Evolutionary conservation across 2,329 filamentous ascomycete species (phyloP), one percentile per base, ranked within the genome.

Genomic region (Colletotrichum magnum): DNA sequence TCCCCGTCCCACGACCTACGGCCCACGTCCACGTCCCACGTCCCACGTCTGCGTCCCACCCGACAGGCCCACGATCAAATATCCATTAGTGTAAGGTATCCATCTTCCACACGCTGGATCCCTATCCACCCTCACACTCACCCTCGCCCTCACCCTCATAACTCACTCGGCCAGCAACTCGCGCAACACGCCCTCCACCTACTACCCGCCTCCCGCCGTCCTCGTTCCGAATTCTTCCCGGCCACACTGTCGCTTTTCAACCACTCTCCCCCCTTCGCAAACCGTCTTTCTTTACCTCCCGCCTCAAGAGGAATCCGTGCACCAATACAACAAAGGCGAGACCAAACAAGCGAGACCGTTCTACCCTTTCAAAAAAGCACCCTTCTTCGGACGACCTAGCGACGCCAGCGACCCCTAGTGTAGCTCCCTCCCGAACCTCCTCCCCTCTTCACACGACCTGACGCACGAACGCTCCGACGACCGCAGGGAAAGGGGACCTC

Each of bases 381-480:
- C 48, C 54, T 58, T 50, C 61, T 68, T 68, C 53, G 24, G 65
- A 68, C 65, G 61, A 68, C 54, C 57, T 52, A 65, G 53, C 53
- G 28, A 53, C 53, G 54, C 54, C 28, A 24, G 36, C 65, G 53
- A 57, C 48, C 47, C 45, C 47, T 68, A 24, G 21, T 24, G 21
- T 24, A 68, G 60, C 60, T 68, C 53, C 59, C 32, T 54, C 53
- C 65, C 53, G 48, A 64, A 52, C 48, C 65, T 53, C 65, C 65
- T 65, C 65, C 62, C 65, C 65, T 65, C 65, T 54, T 59, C 43
- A 45, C 24, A 41, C 50, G 47, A 18, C 61, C 61, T 59, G 61
- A 65, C 65, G 48, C 62, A 65, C 48, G 48, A 53, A 26, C 32
- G 9, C 21, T 26, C 16, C 24, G 50, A 58, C 41, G 48, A 50